phyloP scores from a whole-genome alignment of 352 stramenopile genomes.

The Phytophthora chlamydospora region DNA sequence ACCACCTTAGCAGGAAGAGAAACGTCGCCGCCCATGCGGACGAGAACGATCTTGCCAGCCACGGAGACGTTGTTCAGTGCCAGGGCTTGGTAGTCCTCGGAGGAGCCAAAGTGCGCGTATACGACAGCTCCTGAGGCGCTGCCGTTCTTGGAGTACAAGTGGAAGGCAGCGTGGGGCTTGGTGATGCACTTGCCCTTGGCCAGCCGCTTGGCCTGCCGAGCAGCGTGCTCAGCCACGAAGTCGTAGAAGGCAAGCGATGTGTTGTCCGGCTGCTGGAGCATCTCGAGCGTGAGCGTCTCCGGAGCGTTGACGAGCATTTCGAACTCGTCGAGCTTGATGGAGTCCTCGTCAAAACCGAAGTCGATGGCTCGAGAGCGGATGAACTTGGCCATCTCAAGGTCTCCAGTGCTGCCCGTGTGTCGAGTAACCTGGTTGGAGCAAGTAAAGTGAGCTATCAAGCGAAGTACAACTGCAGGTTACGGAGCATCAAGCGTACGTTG shows the following conservation, averaged over 20 bases:
- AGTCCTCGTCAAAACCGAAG: constrained; percentile 76
- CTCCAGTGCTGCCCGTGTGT: constrained; percentile 65
- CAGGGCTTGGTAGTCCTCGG: constrained; percentile 70
- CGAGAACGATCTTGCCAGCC: constrained; percentile 54
- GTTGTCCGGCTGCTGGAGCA: constrained; percentile 34
- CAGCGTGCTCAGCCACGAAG: constrained; percentile 34
- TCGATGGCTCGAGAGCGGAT: constrained; percentile 74
- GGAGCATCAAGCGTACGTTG: constrained; percentile 29
- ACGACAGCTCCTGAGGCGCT: constrained; percentile 60
- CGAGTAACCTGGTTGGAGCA: constrained; percentile 44
- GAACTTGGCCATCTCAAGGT: constrained; percentile 80
- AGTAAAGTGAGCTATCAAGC: neutral
- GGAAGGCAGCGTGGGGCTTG: constrained; percentile 60
- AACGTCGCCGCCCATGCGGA: constrained; percentile 71
- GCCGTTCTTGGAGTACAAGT: constrained; percentile 86
- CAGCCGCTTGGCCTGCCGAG: constrained; percentile 31
- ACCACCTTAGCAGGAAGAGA: constrained; percentile 77
- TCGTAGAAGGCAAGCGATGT: constrained; percentile 28
- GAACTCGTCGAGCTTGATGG: constrained; percentile 85
- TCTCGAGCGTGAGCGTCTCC: constrained; percentile 58
- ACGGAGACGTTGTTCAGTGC: constrained; percentile 56
- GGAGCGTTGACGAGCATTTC: constrained; percentile 82
- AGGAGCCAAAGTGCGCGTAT: constrained; percentile 78
- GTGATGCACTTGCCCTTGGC: constrained; percentile 37
- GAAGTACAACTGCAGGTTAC: neutral